phyloP scores from a whole-genome alignment of 805 yeast species.

The Suhomyces canberraensis region DNA sequence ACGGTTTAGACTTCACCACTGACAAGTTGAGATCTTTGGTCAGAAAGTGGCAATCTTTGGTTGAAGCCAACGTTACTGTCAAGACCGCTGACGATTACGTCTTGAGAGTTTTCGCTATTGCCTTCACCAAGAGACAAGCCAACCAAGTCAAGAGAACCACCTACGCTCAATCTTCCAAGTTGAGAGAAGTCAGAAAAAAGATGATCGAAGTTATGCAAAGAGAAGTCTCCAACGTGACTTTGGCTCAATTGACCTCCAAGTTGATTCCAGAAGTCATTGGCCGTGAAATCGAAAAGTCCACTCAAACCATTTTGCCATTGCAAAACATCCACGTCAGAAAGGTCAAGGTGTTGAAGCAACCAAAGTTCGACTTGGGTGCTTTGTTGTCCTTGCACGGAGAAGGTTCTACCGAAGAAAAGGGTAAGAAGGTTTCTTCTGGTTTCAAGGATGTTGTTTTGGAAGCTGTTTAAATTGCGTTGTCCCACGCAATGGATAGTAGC shows the following conservation, averaged over 20 bases:
- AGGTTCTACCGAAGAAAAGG: slow-evolving; percentile 83
- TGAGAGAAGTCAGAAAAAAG: slow-evolving; percentile 96
- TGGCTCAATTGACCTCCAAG: slow-evolving; percentile 95
- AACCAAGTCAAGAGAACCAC: slow-evolving; percentile 97
- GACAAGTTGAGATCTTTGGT: slow-evolving; percentile 97
- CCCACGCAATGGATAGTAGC: too few species aligned
- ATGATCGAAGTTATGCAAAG: slow-evolving; percentile 94
- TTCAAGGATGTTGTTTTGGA: slow-evolving; percentile 99
- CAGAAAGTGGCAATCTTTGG: slow-evolving; percentile 98
- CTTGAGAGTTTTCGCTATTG: slow-evolving; percentile 94
- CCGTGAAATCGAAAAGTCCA: slow-evolving; percentile 96
- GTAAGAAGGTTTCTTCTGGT: slow-evolving; percentile 93
- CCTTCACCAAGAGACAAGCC: slow-evolving; percentile 96
- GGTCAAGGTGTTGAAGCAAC: slow-evolving; percentile 97
- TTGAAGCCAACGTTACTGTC: slow-evolving; percentile 97
- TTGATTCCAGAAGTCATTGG: slow-evolving; percentile 98
- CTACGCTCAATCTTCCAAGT: slow-evolving; percentile 96
- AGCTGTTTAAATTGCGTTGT: slow-evolving; percentile 77
- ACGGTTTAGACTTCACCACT: slow-evolving; percentile 96
- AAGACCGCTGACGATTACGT: slow-evolving; percentile 98
- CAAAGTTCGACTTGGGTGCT: slow-evolving; percentile 97
- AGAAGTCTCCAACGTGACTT: slow-evolving; percentile 91
- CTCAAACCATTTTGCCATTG: slow-evolving; percentile 92
- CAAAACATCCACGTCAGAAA: slow-evolving; percentile 99
- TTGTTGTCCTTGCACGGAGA: slow-evolving; percentile 98